phyloP scores from a whole-genome alignment of 352 stramenopile genomes.

The Phytopythium vexans region DNA sequence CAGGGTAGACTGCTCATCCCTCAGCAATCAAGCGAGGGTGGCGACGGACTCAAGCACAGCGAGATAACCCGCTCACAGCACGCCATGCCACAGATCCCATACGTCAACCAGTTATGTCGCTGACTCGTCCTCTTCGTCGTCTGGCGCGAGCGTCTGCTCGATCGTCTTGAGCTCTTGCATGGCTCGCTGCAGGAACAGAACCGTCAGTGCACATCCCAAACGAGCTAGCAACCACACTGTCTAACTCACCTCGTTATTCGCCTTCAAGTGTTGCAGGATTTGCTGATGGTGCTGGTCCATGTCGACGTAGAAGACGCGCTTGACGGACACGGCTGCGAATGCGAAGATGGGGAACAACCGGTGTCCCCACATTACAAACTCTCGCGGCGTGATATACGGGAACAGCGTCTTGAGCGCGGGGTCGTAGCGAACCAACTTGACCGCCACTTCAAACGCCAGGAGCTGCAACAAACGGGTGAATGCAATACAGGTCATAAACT shows the following conservation, averaged over 20 bases:
- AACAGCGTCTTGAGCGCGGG: slow-evolving; percentile 40
- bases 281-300: slow-evolving; percentile 51
- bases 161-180: slow-evolving; percentile 22
- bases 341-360: slow-evolving; percentile 47
- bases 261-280: slow-evolving; percentile 42
- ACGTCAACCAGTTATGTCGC: slow-evolving; percentile 1
- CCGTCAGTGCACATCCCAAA: slow-evolving; percentile 1
- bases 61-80: too few species aligned
- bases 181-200: slow-evolving; percentile 13
- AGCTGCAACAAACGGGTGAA: slow-evolving; percentile 23
- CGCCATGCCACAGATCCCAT: not conserved
- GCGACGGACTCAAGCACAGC: too few species aligned
- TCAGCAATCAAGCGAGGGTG: too few species aligned
- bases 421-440: slow-evolving; percentile 55
- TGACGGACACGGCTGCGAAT: slow-evolving; percentile 37
- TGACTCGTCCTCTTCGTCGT: slow-evolving; percentile 11
- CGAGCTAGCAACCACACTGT: slow-evolving; percentile 1
- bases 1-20: too few species aligned
- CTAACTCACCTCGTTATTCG: slow-evolving; percentile 45
- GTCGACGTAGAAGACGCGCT: slow-evolving; percentile 58
- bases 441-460: slow-evolving; percentile 46
- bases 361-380: slow-evolving; percentile 58
- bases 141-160: slow-evolving; percentile 15
- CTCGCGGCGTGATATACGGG: slow-evolving; percentile 47
- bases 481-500: not conserved